These are phyloP conservation scores for Plantago rigida DNA, from an alignment of 305 asterid species.

Conservation along the genomic window DNA sequence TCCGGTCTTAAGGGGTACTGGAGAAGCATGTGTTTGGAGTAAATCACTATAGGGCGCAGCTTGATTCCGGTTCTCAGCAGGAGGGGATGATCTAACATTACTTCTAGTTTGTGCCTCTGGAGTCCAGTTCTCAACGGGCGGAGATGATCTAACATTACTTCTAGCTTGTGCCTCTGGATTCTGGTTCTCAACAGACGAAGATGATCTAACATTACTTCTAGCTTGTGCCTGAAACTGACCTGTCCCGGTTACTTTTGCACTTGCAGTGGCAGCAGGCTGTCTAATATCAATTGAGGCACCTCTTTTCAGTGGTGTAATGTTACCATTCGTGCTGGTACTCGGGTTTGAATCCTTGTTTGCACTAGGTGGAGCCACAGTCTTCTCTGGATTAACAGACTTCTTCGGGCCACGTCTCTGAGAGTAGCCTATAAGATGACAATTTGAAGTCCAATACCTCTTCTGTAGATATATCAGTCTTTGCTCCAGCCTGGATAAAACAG, in stretches of 20 bases:
- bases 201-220: constrained; percentile 14
- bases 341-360: constrained; percentile 23
- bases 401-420: constrained; percentile 41
- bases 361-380: constrained; percentile 13
- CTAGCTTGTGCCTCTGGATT: constrained; percentile 10
- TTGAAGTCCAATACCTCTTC: constrained; percentile 49
- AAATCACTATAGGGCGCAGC: constrained; percentile 13
- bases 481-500: constrained; percentile 51
- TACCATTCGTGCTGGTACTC: neutral
- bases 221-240: constrained; percentile 14
- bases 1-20: constrained; percentile 24
- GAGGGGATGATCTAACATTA: constrained; percentile 7
- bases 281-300: constrained; percentile 1
- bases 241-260: constrained; percentile 7
- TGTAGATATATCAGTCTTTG: constrained; percentile 37
- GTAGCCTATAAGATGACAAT: constrained; percentile 61
- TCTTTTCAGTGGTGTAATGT: constrained; percentile 3
- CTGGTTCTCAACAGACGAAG: constrained; percentile 1
- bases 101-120: constrained; percentile 13
- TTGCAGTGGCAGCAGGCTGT: constrained; percentile 10
- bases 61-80: neutral
- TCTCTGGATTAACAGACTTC: constrained; percentile 27
- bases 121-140: neutral
- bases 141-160: constrained; percentile 6
- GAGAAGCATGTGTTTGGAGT: constrained; percentile 17